A percentile compares a stretch with the other conserved stretches of the same genome.
phyloP scores from a whole-genome alignment of 805 yeast species.

The Metschnikowia peoriensis region DNA sequence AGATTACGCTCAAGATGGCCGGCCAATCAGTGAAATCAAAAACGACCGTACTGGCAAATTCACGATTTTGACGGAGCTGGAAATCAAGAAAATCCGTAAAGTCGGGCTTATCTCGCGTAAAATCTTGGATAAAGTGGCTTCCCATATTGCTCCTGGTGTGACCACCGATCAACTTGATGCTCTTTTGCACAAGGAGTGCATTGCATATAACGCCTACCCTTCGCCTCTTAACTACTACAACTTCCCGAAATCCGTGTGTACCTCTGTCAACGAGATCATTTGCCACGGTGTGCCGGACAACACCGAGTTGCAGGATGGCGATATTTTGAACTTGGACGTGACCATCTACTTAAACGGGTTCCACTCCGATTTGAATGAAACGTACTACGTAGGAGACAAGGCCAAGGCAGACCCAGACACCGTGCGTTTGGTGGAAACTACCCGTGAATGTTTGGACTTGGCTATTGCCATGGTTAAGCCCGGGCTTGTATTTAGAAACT shows the following conservation, averaged over 20 bases:
- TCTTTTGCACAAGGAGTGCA: slow-evolving; percentile 82
- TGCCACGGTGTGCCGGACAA: slow-evolving; percentile 98
- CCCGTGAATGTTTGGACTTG: slow-evolving; percentile 80
- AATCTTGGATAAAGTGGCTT: slow-evolving; percentile 85
- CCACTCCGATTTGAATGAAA: slow-evolving; percentile 94
- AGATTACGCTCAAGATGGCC: slow-evolving; percentile 80
- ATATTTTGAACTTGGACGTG: slow-evolving; percentile 88
- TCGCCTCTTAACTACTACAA: slow-evolving; percentile 93
- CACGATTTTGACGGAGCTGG: slow-evolving; percentile 60
- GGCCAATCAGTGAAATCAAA: slow-evolving; percentile 73
- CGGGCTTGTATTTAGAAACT: slow-evolving; percentile 79
- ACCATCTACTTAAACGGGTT: slow-evolving; percentile 81
- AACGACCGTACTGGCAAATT: slow-evolving; percentile 69
- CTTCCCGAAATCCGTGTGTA: slow-evolving; percentile 89
- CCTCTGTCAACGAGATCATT: slow-evolving; percentile 90
- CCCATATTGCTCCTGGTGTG: slow-evolving; percentile 78
- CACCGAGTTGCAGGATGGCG: slow-evolving; percentile 86
- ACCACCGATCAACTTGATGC: slow-evolving; percentile 92
- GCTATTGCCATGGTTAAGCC: slow-evolving; percentile 90
- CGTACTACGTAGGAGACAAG: slow-evolving; percentile 93
- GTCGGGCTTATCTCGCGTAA: slow-evolving; percentile 82
- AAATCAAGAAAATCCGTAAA: slow-evolving; percentile 69
- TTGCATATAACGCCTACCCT: slow-evolving; percentile 88
- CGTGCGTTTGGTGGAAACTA: slow-evolving; percentile 83
- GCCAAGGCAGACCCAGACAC: slow-evolving; percentile 74